Conservation (phyloP, 495 filamentous ascomycete genomes). For the Podospora fimiseda region DNA sequence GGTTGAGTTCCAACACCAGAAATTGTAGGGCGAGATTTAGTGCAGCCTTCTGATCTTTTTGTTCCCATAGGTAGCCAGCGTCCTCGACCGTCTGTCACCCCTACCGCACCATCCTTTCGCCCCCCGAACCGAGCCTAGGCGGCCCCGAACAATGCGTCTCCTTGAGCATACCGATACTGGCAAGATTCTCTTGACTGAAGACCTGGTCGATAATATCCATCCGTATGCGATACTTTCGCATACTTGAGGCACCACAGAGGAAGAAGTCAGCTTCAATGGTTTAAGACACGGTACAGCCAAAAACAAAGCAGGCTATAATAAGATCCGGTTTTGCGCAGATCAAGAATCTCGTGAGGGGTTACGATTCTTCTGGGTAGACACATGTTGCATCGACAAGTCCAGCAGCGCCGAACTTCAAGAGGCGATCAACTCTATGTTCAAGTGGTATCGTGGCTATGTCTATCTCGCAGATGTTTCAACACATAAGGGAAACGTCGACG, state of each 20-base stretch:
- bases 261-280: not conserved
- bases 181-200: not conserved
- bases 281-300: not conserved
- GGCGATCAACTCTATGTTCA: not conserved
- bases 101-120: too few species aligned
- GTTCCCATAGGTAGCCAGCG: too few species aligned
- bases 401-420: not conserved
- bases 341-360: not conserved
- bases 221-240: not conserved
- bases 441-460: not conserved
- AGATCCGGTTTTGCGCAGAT: not conserved
- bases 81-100: too few species aligned
- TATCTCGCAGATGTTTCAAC: not conserved
- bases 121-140: too few species aligned
- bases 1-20: too few species aligned
- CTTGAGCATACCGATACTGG: not conserved
- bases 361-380: not conserved
- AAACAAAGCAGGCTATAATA: not conserved
- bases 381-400: not conserved
- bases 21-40: too few species aligned
- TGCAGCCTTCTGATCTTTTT: too few species aligned
- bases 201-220: not conserved
- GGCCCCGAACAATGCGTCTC: not conserved
- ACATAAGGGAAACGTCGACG: not conserved
- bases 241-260: not conserved